Evolutionary conservation across 2,329 filamentous ascomycete genomes (phyloP).

Genomic region (Parascedosporium putredinis): DNA sequence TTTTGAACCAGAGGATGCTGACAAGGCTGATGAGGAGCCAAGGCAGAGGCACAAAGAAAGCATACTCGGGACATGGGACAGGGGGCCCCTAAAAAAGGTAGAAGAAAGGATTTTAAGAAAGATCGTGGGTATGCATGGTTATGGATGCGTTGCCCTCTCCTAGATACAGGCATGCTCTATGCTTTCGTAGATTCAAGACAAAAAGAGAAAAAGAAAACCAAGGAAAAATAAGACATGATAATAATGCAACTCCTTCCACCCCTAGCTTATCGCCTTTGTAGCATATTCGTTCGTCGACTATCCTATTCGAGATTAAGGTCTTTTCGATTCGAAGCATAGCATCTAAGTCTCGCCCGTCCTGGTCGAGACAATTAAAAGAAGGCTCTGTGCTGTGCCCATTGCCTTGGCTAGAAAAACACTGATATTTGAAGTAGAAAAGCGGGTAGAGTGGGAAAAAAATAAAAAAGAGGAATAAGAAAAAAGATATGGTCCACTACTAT

Average conservation of each 20-base stretch:
- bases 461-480: too few species aligned
- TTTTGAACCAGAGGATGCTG: too few species aligned
- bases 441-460: neutral
- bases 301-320: too few species aligned
- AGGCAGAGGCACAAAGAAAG: too few species aligned
- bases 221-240: too few species aligned
- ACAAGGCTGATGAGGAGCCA: too few species aligned
- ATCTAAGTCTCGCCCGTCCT: neutral
- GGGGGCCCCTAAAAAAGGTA: neutral
- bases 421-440: neutral
- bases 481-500: too few species aligned
- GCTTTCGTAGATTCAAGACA: neutral
- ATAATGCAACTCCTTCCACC: too few species aligned
- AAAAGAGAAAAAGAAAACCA: conserved; percentile 4
- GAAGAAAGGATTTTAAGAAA: neutral
- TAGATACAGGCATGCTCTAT: neutral
- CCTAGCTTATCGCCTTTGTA: too few species aligned
- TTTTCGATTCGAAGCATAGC: neutral
- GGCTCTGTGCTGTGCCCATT: neutral
- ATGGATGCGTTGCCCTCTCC: neutral
- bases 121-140: neutral
- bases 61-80: too few species aligned
- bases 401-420: neutral
- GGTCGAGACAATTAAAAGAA: neutral
- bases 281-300: too few species aligned